Percentiles rank a stretch among this genome's conserved stretches.
These are phyloP conservation scores for Colletotrichum sp. DNA, from an alignment of 2,329 filamentous ascomycete genomes.

Conservation along the genomic window DNA sequence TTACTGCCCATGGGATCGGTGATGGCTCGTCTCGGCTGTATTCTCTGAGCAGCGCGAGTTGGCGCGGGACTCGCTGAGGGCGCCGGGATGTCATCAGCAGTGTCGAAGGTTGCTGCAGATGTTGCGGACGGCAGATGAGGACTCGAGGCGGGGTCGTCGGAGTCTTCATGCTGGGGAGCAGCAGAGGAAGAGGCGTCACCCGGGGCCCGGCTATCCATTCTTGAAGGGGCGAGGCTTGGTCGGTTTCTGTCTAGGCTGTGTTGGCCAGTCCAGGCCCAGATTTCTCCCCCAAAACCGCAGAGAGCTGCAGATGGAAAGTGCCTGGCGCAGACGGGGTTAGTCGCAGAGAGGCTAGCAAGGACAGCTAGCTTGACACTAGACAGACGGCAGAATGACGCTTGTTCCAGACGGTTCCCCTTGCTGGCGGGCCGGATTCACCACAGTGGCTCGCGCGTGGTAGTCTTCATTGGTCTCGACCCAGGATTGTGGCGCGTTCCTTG, in stretches of 20 bases:
- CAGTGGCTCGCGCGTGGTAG: slow-evolving; percentile 4
- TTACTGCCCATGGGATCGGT: slow-evolving; percentile 20
- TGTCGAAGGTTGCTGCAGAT: not conserved
- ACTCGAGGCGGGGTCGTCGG: not conserved
- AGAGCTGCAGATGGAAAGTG: not conserved
- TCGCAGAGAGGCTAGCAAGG: not conserved
- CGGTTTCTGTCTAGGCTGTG: slow-evolving; percentile 11
- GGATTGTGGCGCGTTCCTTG: slow-evolving; percentile 10
- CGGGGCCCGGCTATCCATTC: slow-evolving; percentile 1
- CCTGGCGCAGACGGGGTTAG: not conserved
- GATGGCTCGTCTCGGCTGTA: slow-evolving; percentile 15
- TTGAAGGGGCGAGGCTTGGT: not conserved
- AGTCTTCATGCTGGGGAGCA: slow-evolving; percentile 9
- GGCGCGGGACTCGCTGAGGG: slow-evolving; percentile 6
- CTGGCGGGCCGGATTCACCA: slow-evolving; percentile 17
- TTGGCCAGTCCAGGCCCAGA: not conserved
- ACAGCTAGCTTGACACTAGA: not conserved
- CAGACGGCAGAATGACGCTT: slow-evolving; percentile 1
- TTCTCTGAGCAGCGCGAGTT: slow-evolving; percentile 1
- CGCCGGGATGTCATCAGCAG: not conserved
- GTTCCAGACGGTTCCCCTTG: slow-evolving; percentile 2
- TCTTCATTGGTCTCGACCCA: slow-evolving; percentile 5
- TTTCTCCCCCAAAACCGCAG: not conserved
- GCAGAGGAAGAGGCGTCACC: slow-evolving; percentile 9
- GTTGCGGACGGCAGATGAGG: not conserved